These are phyloP conservation scores for Suillus americanus DNA, from an alignment of 768 basidiomycete species.

Conservation along the genomic window DNA sequence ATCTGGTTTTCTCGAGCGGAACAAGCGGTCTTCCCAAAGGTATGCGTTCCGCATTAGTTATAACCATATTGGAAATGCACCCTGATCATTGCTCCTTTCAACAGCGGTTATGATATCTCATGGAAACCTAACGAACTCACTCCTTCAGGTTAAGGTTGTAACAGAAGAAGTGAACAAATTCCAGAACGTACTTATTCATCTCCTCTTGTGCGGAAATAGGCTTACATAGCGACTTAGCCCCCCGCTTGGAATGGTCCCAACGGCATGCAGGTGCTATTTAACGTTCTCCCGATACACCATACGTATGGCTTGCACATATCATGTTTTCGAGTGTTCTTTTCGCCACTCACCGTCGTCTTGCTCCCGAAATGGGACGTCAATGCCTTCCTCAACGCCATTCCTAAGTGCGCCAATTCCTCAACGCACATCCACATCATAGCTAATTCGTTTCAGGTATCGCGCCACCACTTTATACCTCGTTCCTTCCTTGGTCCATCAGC, in stretches of 20 bases:
- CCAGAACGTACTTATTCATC: slow-evolving; percentile 34
- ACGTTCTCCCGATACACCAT: slow-evolving; percentile 69
- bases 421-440: not conserved
- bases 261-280: slow-evolving; percentile 49
- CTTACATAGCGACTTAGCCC: slow-evolving; percentile 29
- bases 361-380: slow-evolving; percentile 63
- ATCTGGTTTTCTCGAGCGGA: slow-evolving; percentile 76
- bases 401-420: slow-evolving; percentile 46
- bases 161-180: slow-evolving; percentile 33
- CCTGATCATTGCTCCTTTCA: not conserved
- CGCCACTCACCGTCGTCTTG: slow-evolving; percentile 49
- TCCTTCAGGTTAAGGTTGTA: slow-evolving; percentile 38
- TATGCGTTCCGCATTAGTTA: slow-evolving; percentile 20
- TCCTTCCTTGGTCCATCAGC: slow-evolving; percentile 65
- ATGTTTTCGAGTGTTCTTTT: slow-evolving; percentile 46
- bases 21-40: slow-evolving; percentile 79
- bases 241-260: slow-evolving; percentile 40
- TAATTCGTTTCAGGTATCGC: slow-evolving; percentile 43
- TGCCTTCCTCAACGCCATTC: slow-evolving; percentile 48
- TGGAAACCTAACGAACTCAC: slow-evolving; percentile 52
- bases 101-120: slow-evolving; percentile 75
- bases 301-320: slow-evolving; percentile 58
- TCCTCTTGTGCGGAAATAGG: not conserved
- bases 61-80: slow-evolving; percentile 5
- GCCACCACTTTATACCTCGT: slow-evolving; percentile 51